Conservation (phyloP, 2,329 filamentous ascomycete genomes). For the Colletotrichum limetticola region DNA sequence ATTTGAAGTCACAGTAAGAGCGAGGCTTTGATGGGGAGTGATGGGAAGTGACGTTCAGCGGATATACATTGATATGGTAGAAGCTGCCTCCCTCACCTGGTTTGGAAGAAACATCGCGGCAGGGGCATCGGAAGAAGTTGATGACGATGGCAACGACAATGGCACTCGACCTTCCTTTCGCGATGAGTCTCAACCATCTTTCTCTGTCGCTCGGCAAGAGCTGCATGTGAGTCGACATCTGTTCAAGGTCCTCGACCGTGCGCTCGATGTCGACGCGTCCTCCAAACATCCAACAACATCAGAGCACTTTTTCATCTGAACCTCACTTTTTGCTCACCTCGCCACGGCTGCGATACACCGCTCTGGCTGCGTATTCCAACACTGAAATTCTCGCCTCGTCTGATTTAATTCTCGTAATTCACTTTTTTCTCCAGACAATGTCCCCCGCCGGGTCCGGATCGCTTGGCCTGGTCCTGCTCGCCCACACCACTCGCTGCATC, state of each 20-base stretch:
- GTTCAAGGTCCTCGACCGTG: neutral
- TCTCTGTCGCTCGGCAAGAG: neutral
- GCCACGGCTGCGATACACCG: neutral
- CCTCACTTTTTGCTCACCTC: neutral
- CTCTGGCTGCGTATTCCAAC: neutral
- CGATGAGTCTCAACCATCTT: neutral
- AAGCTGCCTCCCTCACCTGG: neutral
- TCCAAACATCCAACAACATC: conserved; percentile 20
- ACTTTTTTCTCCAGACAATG: neutral
- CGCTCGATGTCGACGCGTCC: neutral
- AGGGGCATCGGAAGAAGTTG: neutral
- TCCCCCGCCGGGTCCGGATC: conserved; percentile 8
- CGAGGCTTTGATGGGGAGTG: neutral
- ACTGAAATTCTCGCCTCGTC: neutral
- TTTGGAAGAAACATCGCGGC: neutral
- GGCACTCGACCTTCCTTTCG: neutral
- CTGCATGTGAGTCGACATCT: neutral
- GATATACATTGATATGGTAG: neutral
- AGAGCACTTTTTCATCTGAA: conserved; percentile 32
- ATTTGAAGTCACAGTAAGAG: neutral
- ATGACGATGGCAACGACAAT: neutral
- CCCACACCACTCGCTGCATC: conserved; percentile 10
- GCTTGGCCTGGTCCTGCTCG: conserved; percentile 11
- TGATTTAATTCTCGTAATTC: neutral
- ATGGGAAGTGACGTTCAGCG: neutral